Evolutionary conservation across 2,329 filamentous ascomycete genomes (phyloP).

Genomic region (Cercospora sp.): DNA sequence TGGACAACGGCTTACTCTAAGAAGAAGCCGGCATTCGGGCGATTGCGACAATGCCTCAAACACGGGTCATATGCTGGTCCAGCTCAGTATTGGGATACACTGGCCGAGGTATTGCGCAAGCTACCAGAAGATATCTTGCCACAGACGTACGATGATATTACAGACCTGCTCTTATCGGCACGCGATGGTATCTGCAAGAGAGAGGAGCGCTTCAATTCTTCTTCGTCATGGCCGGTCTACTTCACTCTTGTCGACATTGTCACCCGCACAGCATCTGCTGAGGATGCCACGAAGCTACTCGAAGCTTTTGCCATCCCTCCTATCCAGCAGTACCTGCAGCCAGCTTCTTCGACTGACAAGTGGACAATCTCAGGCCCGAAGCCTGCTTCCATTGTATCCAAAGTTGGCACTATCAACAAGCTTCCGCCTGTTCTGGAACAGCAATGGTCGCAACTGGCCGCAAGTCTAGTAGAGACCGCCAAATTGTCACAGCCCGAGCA

Average conservation of each 20-base stretch:
- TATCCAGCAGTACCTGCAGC: slow-evolving; percentile 55
- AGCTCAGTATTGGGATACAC: slow-evolving; percentile 69
- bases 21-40: slow-evolving; percentile 57
- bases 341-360: slow-evolving; percentile 46
- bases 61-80: slow-evolving; percentile 81
- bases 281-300: slow-evolving; percentile 51
- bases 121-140: slow-evolving; percentile 61
- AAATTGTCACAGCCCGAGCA: slow-evolving; percentile 77
- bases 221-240: slow-evolving; percentile 74
- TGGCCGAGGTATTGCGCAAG: slow-evolving; percentile 61
- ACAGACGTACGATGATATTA: slow-evolving; percentile 53
- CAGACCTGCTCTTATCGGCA: slow-evolving; percentile 65
- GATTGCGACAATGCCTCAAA: slow-evolving; percentile 71
- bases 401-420: slow-evolving; percentile 26
- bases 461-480: slow-evolving; percentile 64
- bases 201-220: slow-evolving; percentile 71
- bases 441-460: slow-evolving; percentile 65
- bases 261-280: slow-evolving; percentile 37
- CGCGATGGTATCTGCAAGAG: slow-evolving; percentile 69
- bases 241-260: slow-evolving; percentile 58
- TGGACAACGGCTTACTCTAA: slow-evolving; percentile 69
- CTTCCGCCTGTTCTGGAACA: slow-evolving; percentile 45
- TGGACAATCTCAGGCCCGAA: slow-evolving; percentile 55
- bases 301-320: slow-evolving; percentile 54
- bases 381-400: slow-evolving; percentile 46